phyloP scores from a whole-genome alignment of 2,329 filamentous ascomycete genomes.

The Apiospora phragmitis region DNA sequence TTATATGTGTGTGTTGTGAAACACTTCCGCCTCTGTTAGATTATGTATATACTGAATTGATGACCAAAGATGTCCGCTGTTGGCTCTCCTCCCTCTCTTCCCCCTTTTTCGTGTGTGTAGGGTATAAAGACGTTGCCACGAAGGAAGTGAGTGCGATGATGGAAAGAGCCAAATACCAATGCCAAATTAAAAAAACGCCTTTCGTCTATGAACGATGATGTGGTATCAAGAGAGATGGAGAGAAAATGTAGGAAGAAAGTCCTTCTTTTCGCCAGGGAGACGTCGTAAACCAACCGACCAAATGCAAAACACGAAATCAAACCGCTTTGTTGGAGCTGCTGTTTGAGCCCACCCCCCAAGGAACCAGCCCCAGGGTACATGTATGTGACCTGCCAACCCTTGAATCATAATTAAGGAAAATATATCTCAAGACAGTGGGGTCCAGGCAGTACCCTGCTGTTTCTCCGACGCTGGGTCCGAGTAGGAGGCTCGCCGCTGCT shows the following conservation, averaged over 20 bases:
- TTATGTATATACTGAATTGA: neutral
- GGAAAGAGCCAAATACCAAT: neutral
- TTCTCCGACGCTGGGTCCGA: neutral
- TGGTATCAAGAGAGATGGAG: neutral
- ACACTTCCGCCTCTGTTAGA: neutral
- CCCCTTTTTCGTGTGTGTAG: neutral
- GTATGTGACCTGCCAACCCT: neutral
- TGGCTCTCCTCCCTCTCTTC: neutral
- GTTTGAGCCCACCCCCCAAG: neutral
- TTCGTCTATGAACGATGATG: neutral
- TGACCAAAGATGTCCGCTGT: neutral
- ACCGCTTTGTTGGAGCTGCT: neutral
- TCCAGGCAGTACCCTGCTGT: neutral
- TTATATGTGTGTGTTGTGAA: neutral
- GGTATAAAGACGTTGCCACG: neutral
- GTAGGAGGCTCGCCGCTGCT: neutral
- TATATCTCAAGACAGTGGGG: neutral
- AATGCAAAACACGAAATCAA: neutral
- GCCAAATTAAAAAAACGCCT: constrained; percentile 1
- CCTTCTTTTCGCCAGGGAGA: neutral
- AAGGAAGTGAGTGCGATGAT: neutral
- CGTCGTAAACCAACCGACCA: neutral
- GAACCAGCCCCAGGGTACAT: constrained; percentile 5
- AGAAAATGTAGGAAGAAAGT: neutral
- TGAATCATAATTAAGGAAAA: neutral